These are phyloP conservation scores for Phytophthora pini DNA, from an alignment of 352 stramenopile species.

Conservation along the genomic window DNA sequence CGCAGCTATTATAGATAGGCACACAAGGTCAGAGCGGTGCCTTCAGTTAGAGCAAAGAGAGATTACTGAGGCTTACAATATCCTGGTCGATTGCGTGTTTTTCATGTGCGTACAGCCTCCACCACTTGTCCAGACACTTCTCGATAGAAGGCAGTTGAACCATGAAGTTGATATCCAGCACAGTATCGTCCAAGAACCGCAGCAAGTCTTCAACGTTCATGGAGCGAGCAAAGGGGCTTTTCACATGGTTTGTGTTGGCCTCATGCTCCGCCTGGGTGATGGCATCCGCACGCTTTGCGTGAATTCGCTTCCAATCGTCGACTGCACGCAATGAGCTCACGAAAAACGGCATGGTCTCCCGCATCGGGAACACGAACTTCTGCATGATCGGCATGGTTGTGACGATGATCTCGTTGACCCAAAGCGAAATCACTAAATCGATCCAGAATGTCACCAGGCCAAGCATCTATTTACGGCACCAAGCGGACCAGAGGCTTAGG, in stretches of 20 bases:
- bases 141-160: conserved; percentile 86
- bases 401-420: neutral
- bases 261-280: conserved; percentile 71
- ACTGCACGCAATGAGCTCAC: conserved; percentile 70
- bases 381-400: conserved; percentile 39
- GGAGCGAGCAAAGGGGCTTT: conserved; percentile 73
- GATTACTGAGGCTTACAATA: conserved; percentile 31
- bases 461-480: conserved; percentile 39
- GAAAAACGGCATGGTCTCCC: conserved; percentile 85
- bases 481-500: conserved; percentile 12
- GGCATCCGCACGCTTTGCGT: conserved; percentile 60
- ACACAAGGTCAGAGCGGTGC: too few species aligned
- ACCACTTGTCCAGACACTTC: conserved; percentile 78
- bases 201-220: conserved; percentile 68
- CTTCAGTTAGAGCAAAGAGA: neutral
- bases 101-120: conserved; percentile 51
- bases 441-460: conserved; percentile 12
- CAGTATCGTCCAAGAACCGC: conserved; percentile 76
- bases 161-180: conserved; percentile 86
- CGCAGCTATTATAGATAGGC: conserved; percentile 44
- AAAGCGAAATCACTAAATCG: conserved; percentile 8
- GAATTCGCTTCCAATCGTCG: conserved; percentile 74
- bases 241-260: conserved; percentile 76
- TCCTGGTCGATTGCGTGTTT: conserved; percentile 58
- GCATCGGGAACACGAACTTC: conserved; percentile 68